Conservation (phyloP, 345 rosid species). For the Litchi chinensis region DNA sequence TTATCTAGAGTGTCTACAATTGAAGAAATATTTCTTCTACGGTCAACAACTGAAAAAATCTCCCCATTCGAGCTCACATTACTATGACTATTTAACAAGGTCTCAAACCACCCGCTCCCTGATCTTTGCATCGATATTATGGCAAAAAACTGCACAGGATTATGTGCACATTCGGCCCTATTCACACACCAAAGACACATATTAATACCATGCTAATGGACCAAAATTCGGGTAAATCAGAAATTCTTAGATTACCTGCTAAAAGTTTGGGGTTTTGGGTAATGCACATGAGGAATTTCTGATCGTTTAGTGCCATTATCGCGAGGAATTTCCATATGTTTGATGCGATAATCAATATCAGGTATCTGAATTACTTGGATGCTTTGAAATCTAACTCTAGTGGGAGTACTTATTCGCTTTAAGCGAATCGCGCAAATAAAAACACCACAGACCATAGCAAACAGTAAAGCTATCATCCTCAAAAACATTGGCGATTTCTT, state of each 20-base stretch:
- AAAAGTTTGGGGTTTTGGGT: conserved; percentile 82
- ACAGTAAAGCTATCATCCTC: conserved; percentile 68
- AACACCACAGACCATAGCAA: conserved; percentile 73
- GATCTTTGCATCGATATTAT: conserved; percentile 97
- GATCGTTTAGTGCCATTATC: conserved; percentile 11
- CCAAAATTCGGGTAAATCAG: not conserved
- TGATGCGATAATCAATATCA: conserved; percentile 16
- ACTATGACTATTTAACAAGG: conserved; percentile 84
- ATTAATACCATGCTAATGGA: not conserved
- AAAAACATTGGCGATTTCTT: conserved; percentile 76
- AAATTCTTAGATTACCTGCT: conserved; percentile 52
- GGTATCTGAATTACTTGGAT: conserved; percentile 51
- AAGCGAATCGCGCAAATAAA: conserved; percentile 64
- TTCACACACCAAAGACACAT: not conserved
- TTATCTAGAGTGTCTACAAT: conserved; percentile 67
- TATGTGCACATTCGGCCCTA: conserved; percentile 77
- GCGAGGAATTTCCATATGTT: conserved; percentile 27
- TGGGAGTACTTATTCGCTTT: conserved; percentile 56
- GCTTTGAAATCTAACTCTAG: conserved; percentile 36
- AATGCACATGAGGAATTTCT: conserved; percentile 55
- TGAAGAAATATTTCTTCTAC: conserved; percentile 67
- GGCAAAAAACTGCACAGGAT: conserved; percentile 82
- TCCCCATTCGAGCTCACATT: conserved; percentile 97
- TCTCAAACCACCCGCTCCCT: conserved; percentile 99
- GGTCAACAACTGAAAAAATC: conserved; percentile 65